These are phyloP conservation scores for Erucastrum elatum DNA, from an alignment of 345 rosid genomes.

Conservation along the genomic window DNA sequence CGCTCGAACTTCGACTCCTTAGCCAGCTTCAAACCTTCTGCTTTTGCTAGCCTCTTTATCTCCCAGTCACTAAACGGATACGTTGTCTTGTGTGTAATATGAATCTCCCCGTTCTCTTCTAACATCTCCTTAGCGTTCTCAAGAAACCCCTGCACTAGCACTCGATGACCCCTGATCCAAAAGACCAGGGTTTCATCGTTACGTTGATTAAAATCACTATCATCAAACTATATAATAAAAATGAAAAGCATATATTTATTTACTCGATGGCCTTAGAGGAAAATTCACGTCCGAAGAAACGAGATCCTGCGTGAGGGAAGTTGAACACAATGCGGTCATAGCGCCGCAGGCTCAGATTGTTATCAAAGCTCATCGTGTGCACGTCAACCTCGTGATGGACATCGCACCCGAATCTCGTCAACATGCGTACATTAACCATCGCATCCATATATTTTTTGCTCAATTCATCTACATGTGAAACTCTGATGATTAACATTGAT, in stretches of 20 bases:
- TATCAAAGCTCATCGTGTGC: conserved; percentile 38
- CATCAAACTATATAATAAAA: neutral
- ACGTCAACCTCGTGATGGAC: conserved; percentile 42
- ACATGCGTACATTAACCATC: conserved; percentile 10
- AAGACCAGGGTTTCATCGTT: neutral
- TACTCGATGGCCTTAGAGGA: conserved; percentile 19
- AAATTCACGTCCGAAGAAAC: conserved; percentile 35
- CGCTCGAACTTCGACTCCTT: conserved; percentile 30
- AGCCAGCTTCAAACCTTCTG: conserved; percentile 38
- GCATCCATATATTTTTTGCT: conserved; percentile 20
- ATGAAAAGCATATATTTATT: neutral
- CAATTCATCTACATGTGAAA: conserved; percentile 29
- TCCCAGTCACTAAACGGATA: conserved; percentile 51
- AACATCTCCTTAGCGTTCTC: conserved; percentile 50
- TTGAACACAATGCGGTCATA: conserved; percentile 50
- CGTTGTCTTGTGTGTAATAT: conserved; percentile 57
- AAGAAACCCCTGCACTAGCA: conserved; percentile 47
- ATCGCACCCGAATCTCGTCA: conserved; percentile 33
- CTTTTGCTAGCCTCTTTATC: conserved; percentile 37
- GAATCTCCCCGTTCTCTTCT: conserved; percentile 48
- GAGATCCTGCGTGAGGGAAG: conserved; percentile 50
- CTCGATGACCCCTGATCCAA: conserved; percentile 36
- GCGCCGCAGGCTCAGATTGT: conserved; percentile 1
- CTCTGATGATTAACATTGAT: neutral
- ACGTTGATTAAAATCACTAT: neutral